Percentiles rank a stretch among this genome's conserved stretches.
These are phyloP conservation scores for Abrus pulchellus DNA, from an alignment of 306 rosid genomes.

Conservation along the genomic window DNA sequence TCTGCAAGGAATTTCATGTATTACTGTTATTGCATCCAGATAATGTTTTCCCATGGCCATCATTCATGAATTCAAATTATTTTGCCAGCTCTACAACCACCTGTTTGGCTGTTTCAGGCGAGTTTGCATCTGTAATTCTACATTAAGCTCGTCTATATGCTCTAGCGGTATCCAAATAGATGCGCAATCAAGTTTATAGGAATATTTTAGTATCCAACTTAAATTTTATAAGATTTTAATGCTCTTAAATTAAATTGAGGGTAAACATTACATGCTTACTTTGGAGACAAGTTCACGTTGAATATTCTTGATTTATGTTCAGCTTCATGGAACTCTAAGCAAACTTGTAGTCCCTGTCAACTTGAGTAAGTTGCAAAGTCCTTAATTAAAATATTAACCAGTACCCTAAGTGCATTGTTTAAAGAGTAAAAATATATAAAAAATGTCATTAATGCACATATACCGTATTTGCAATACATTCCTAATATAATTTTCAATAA, in stretches of 20 bases:
- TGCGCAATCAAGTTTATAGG: not conserved
- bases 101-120: not conserved
- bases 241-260: not conserved
- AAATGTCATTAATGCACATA: too few species aligned
- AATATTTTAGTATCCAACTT: not conserved
- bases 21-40: not conserved
- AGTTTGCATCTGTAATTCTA: not conserved
- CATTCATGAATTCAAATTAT: conserved; percentile 23
- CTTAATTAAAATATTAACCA: not conserved
- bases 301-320: not conserved
- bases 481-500: too few species aligned
- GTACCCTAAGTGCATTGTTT: too few species aligned
- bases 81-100: conserved; percentile 19
- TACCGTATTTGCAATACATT: too few species aligned
- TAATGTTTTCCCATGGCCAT: not conserved
- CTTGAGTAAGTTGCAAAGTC: not conserved
- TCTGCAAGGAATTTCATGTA: not conserved
- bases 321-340: conserved; percentile 4
- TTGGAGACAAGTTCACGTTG: not conserved
- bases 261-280: not conserved
- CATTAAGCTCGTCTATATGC: not conserved
- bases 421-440: too few species aligned
- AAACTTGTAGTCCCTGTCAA: not conserved
- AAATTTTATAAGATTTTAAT: not conserved
- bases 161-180: conserved; percentile 15